These are phyloP conservation scores for Wallacemonas sp. DNA, from an alignment of 208 protist species.

Conservation along the genomic window DNA sequence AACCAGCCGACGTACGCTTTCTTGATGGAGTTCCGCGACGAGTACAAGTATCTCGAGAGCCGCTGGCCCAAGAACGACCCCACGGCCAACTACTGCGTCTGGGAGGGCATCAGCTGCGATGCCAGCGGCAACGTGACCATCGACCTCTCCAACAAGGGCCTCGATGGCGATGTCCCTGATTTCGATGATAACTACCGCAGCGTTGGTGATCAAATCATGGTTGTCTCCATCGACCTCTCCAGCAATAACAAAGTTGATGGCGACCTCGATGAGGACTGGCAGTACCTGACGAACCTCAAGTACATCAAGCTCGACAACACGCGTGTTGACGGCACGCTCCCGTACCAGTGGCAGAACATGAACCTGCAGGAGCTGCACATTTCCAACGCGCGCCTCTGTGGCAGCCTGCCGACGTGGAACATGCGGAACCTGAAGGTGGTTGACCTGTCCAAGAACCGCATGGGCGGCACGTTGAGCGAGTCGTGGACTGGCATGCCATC, in stretches of 20 bases:
- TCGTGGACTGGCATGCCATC: conserved; percentile 16
- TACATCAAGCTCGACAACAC: conserved; percentile 12
- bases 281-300: conserved; percentile 1
- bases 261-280: conserved; percentile 9
- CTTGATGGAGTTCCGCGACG: background rate
- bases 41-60: background rate
- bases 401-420: conserved; percentile 13
- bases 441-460: conserved; percentile 20
- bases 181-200: background rate
- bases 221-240: conserved; percentile 15
- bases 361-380: conserved; percentile 14
- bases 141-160: background rate
- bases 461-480: conserved; percentile 4
- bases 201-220: background rate
- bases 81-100: conserved; percentile 14
- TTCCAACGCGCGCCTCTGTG: conserved; percentile 4
- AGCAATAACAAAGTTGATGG: background rate
- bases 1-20: background rate
- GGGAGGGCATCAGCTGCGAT: background rate
- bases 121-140: background rate
- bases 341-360: conserved; percentile 1
- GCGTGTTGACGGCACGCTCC: background rate
- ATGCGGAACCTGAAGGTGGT: background rate
- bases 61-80: background rate
- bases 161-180: conserved; percentile 1